phyloP scores from a whole-genome alignment of 1,284 basidiomycete genomes.

The Limonomyces culmigenus region DNA sequence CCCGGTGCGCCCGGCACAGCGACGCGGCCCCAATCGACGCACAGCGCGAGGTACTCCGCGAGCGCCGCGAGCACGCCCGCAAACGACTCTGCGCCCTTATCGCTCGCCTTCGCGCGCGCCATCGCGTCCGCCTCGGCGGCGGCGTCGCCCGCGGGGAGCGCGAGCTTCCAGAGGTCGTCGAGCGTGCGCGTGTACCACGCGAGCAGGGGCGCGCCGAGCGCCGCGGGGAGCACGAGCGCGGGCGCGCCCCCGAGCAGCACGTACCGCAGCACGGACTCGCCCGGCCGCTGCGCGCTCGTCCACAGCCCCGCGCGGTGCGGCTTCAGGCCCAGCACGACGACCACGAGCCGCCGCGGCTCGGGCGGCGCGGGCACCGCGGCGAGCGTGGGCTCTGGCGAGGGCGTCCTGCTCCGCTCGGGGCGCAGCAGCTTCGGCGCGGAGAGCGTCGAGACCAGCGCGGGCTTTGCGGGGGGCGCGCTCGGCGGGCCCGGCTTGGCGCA shows the following conservation, averaged over 20 bases:
- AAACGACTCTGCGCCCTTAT: slow-evolving; percentile 18
- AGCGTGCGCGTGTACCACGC: slow-evolving; percentile 46
- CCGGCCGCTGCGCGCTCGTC: slow-evolving; percentile 38
- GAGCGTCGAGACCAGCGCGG: slow-evolving; percentile 1
- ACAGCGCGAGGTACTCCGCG: slow-evolving; percentile 41
- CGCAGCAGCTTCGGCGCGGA: slow-evolving; percentile 5
- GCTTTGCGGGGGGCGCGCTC: slow-evolving; percentile 1
- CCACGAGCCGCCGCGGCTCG: slow-evolving; percentile 32
- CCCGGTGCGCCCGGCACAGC: slow-evolving; percentile 12
- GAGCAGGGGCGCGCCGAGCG: slow-evolving; percentile 37
- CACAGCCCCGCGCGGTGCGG: slow-evolving; percentile 40
- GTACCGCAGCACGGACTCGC: slow-evolving; percentile 46
- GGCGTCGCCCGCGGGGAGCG: slow-evolving; percentile 20
- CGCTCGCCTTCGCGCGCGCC: background rate
- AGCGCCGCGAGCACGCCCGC: slow-evolving; percentile 35
- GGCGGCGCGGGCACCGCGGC: slow-evolving; percentile 24
- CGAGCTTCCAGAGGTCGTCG: slow-evolving; percentile 34
- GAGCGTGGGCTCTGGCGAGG: slow-evolving; percentile 29
- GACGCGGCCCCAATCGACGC: slow-evolving; percentile 41
- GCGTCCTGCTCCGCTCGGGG: slow-evolving; percentile 27
- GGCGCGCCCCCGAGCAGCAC: slow-evolving; percentile 44
- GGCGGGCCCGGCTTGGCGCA: slow-evolving; percentile 15
- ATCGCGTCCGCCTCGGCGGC: slow-evolving; percentile 8
- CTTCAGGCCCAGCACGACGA: slow-evolving; percentile 37
- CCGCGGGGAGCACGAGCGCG: slow-evolving; percentile 38